phyloP scores from a whole-genome alignment of 2,329 filamentous ascomycete species.

The Penicillium janthinellum region DNA sequence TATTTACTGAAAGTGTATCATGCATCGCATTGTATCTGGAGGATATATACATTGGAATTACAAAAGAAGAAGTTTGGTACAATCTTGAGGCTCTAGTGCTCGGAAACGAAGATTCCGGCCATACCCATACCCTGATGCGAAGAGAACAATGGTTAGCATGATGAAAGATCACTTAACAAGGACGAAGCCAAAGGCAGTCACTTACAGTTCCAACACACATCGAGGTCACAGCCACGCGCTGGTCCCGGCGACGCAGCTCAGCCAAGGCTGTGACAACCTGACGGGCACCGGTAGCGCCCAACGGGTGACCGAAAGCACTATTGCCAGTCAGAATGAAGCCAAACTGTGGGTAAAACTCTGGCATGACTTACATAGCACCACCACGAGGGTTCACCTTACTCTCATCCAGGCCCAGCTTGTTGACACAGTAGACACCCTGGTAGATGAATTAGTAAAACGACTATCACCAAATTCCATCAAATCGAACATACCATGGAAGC shows the following conservation, averaged over 20 bases:
- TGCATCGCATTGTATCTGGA: not conserved
- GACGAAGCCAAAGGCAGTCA: constrained; percentile 34
- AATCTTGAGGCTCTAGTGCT: constrained; percentile 55
- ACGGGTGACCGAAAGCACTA: constrained; percentile 81
- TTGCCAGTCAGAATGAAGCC: not conserved
- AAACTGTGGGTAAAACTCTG: no score
- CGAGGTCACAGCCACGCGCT: constrained; percentile 82
- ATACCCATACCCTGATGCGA: constrained; percentile 62
- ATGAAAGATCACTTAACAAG: not conserved
- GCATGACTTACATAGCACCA: constrained; percentile 66
- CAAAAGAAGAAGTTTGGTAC: not conserved
- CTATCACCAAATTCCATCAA: not conserved
- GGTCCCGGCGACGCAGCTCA: constrained; percentile 75
- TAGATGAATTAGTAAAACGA: constrained; percentile 8
- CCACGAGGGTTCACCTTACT: constrained; percentile 95
- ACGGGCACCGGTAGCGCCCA: constrained; percentile 86
- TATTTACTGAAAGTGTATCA: not conserved
- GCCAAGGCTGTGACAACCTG: constrained; percentile 88
- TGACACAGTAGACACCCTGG: constrained; percentile 86
- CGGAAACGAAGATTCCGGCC: constrained; percentile 90
- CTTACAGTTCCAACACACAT: constrained; percentile 90
- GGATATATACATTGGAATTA: constrained; percentile 5
- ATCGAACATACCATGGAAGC: constrained; percentile 57
- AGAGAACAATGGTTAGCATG: constrained; percentile 2
- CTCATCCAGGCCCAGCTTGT: constrained; percentile 74